A percentile compares a stretch with the other conserved stretches of the same genome.
Conservation (phyloP, 495 filamentous ascomycete genomes). For the Podospora pseudoanserina region DNA sequence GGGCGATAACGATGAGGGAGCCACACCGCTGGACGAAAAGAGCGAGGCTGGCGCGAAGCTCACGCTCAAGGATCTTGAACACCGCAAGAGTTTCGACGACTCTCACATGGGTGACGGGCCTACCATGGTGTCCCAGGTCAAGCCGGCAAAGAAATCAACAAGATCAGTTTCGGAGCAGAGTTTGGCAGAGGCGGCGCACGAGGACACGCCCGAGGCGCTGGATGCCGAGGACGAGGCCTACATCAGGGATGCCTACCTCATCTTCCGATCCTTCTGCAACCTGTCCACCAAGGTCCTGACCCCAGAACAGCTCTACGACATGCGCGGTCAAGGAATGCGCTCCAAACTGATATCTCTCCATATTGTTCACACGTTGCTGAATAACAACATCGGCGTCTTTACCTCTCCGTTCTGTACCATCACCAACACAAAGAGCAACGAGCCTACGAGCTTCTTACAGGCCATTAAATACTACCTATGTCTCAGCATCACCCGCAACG, state of each 20-base stretch:
- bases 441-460: constrained; percentile 87
- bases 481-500: constrained; percentile 88
- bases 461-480: constrained; percentile 95
- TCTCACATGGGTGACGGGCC: constrained; percentile 85
- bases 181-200: constrained; percentile 43
- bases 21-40: constrained; percentile 48
- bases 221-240: constrained; percentile 97
- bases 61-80: constrained; percentile 93
- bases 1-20: constrained; percentile 41
- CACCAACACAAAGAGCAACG: constrained; percentile 74
- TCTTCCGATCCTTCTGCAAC: constrained; percentile 97
- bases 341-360: constrained; percentile 94
- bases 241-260: constrained; percentile 91
- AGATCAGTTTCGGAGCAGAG: constrained; percentile 59
- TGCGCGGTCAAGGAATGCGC: constrained; percentile 92
- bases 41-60: constrained; percentile 64
- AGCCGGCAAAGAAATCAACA: constrained; percentile 47
- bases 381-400: constrained; percentile 85
- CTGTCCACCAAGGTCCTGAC: constrained; percentile 86
- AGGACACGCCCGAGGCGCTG: constrained; percentile 55
- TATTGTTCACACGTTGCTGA: constrained; percentile 87
- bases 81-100: constrained; percentile 89
- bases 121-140: constrained; percentile 85
- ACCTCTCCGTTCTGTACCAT: constrained; percentile 87
- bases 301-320: constrained; percentile 86